Base-by-base conservation (phyloP, 2,329 filamentous ascomycete species). In the Claviceps capensis region DNA sequence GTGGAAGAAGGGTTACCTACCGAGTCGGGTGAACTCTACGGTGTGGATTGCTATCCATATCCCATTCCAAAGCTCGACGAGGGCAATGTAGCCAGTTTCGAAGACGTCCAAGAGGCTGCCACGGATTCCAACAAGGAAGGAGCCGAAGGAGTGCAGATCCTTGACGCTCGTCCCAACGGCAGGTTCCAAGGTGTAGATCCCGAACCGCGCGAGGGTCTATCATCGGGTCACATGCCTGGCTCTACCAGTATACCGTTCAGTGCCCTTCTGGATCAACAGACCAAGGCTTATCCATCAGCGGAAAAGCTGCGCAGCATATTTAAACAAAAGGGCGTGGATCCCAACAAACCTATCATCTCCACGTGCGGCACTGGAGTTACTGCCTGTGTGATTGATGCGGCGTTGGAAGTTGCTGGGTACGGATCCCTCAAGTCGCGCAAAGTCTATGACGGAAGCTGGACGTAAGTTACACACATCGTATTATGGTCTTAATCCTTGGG, bases 381-480 rank as follows among this genome's bases (percentile, higher is more conserved):
- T 11, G 93, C 93, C 7, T 88, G 87, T 17, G 80, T 96, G 44
- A 81, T 98, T 43, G 93, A 98, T 64, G 85, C 89, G 40, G 93
- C 89, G 2, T 70, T 98, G 51, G 81, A 80, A 34, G 82, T 88
- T 66, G 88, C 90, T 22, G 83, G 82, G 1, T 90, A 82, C 63
- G 86, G 85, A 2, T 72, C 79, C 4, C 69, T 78, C 0, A 77
- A 82, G 55, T 78, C 79, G 51, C 79, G 87, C 58, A 83, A 78
- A 63, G 75, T 98, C 22, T 98, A 98, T 62, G 93, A 98, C 66
- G 93, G 93, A 47, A 95, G 90, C 68, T 98, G 93, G 93, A 97
- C 93, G 78, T 95, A 74, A 82, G 86, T 85, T 84, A 9, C 1
- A 47, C 9, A 26, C 11, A 42, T 41, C 4, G 11, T 36, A 5